A percentile compares a stretch with the other conserved stretches of the same genome.
These are phyloP conservation scores for Moesziomyces sp. DNA, from an alignment of 1,284 basidiomycete genomes.

Conservation along the genomic window DNA sequence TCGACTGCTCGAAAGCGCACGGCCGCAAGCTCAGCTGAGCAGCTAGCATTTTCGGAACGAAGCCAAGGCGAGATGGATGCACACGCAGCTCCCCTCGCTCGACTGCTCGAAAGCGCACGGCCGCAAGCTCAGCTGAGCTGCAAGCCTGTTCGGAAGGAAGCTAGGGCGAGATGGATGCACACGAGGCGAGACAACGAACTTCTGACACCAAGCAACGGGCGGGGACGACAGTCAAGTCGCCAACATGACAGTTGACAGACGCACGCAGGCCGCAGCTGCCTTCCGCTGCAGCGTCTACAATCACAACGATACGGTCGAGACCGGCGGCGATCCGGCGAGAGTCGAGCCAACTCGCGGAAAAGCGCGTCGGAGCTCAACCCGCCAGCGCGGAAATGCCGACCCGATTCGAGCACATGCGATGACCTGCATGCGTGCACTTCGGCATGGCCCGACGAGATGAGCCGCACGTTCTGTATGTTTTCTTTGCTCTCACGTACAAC, in stretches of 20 bases:
- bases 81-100: background rate
- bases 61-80: no score
- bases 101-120: conserved; percentile 10
- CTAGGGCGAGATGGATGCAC: no score
- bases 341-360: background rate
- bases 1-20: conserved; percentile 9
- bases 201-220: no score
- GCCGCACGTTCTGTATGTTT: no score
- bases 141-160: no score
- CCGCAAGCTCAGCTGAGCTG: background rate
- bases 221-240: no score
- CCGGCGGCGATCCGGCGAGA: background rate
- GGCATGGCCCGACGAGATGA: no score
- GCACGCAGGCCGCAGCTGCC: no score
- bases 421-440: background rate
- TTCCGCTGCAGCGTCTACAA: background rate
- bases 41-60: background rate
- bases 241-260: no score
- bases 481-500: no score
- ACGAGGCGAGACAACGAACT: no score
- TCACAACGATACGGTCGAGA: background rate
- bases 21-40: background rate
- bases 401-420: background rate
- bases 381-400: background rate
- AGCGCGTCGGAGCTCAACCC: background rate